phyloP scores from a whole-genome alignment of 2,329 filamentous ascomycete species.

The Moelleriella libera region DNA sequence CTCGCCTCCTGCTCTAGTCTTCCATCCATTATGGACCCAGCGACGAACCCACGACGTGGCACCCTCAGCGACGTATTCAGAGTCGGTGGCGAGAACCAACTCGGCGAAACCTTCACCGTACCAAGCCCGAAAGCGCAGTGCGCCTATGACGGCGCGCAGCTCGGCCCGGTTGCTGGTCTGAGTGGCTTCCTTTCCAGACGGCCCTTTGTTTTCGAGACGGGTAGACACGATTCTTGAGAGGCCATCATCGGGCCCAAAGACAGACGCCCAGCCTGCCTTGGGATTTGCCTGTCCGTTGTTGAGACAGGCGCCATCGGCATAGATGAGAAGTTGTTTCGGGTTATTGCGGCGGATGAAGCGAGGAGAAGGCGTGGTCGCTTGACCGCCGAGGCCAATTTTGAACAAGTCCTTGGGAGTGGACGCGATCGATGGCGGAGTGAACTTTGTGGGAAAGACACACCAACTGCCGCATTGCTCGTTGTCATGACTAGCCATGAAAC shows the following conservation, averaged over 20 bases:
- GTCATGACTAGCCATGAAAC: too few species aligned
- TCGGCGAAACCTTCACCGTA: constrained; percentile 1
- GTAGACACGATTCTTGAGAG: constrained; percentile 3
- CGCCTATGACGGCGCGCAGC: constrained; percentile 2
- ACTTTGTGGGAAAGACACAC: constrained; percentile 6
- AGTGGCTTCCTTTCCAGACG: constrained; percentile 16
- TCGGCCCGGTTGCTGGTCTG: constrained; percentile 28
- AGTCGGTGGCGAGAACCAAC: constrained; percentile 3
- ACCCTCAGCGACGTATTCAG: constrained; percentile 3
- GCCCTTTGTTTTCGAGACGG: constrained; percentile 27
- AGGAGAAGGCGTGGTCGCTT: not conserved
- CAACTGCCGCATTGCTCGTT: constrained; percentile 5
- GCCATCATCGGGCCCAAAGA: constrained; percentile 7
- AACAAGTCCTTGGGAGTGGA: constrained; percentile 4
- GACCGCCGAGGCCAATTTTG: not conserved
- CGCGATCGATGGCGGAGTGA: constrained; percentile 4
- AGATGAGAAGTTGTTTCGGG: constrained; percentile 19
- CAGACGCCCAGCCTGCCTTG: constrained; percentile 24
- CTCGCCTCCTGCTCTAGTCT: not conserved
- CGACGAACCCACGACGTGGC: not conserved
- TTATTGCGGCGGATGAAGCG: constrained; percentile 6
- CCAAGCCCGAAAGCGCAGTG: constrained; percentile 1
- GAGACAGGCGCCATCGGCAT: constrained; percentile 28
- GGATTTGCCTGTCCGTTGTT: constrained; percentile 23
- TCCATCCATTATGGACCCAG: constrained; percentile 3